Conservation (phyloP, 257 asterid genomes). For the Primulina eburnea region DNA sequence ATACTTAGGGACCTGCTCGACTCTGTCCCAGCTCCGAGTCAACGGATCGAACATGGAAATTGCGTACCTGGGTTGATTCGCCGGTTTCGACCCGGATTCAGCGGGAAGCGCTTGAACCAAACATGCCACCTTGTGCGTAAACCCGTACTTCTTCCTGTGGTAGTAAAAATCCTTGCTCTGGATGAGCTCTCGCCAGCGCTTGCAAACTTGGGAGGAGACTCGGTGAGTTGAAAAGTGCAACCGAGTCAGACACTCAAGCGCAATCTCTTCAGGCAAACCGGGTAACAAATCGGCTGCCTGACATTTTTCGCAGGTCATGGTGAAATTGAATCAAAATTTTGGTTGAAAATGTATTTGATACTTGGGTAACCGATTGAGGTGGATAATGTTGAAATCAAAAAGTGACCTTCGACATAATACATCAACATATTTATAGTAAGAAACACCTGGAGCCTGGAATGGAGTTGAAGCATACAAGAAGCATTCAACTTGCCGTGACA, state of each 20-base stretch:
- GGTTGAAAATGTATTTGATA: background rate
- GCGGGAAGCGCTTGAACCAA: conserved; percentile 58
- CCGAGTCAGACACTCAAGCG: conserved; percentile 77
- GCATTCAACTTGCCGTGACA: background rate
- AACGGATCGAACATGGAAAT: conserved; percentile 60
- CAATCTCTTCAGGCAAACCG: conserved; percentile 74
- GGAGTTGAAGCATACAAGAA: background rate
- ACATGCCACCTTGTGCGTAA: conserved; percentile 62
- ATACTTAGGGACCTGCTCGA: conserved; percentile 63
- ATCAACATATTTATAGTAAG: no score
- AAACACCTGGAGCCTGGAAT: background rate
- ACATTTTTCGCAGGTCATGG: background rate
- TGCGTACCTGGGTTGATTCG: conserved; percentile 62
- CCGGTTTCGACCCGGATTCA: conserved; percentile 44
- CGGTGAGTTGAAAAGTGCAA: conserved; percentile 69
- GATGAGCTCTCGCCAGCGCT: conserved; percentile 56
- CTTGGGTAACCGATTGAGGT: background rate
- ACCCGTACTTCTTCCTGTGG: conserved; percentile 51
- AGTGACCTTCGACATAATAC: no score
- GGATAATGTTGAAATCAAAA: background rate
- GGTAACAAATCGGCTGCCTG: conserved; percentile 56
- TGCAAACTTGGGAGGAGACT: conserved; percentile 56
- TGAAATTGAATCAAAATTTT: no score
- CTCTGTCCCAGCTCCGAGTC: conserved; percentile 51
- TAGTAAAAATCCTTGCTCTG: conserved; percentile 67